Evolutionary conservation across 306 rosid species (phyloP).

Genomic region (Luffa aegyptiaca): DNA sequence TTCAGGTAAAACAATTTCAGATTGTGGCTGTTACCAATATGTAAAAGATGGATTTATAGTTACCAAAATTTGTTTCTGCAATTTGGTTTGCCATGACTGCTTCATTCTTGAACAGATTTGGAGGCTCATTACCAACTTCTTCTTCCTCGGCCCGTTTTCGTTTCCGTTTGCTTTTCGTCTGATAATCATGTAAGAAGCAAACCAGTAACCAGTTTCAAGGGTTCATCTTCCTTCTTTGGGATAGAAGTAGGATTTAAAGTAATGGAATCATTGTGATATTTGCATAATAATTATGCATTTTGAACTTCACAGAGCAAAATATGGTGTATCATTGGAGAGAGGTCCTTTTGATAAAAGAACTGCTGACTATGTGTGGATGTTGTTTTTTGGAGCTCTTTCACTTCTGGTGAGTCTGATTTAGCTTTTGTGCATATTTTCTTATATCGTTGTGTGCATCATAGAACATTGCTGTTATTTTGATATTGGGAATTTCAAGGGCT

Average conservation of each 20-base stretch:
- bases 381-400: slow-evolving; percentile 55
- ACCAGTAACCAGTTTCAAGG: background rate
- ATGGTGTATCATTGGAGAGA: slow-evolving; percentile 69
- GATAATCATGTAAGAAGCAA: slow-evolving; percentile 39
- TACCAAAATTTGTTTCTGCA: background rate
- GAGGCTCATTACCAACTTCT: slow-evolving; percentile 63
- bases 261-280: background rate
- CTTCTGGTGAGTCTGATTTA: slow-evolving; percentile 40
- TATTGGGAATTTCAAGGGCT: background rate
- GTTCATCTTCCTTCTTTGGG: background rate
- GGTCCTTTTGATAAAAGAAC: slow-evolving; percentile 75
- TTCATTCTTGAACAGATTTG: slow-evolving; percentile 34
- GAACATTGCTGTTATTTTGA: background rate
- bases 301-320: slow-evolving; percentile 41
- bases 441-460: background rate
- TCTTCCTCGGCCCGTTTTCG: slow-evolving; percentile 71
- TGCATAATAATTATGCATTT: background rate
- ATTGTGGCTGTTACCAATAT: background rate
- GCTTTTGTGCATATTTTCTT: background rate
- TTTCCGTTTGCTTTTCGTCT: slow-evolving; percentile 39
- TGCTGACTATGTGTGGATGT: slow-evolving; percentile 70
- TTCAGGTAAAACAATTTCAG: slow-evolving; percentile 33
- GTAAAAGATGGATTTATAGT: background rate
- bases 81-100: slow-evolving; percentile 1
- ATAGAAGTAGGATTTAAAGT: background rate